Percentiles rank a stretch among this genome's conserved stretches.
Evolutionary conservation across 2,329 filamentous ascomycete genomes (phyloP).

Genomic region (Colletotrichum eleusines): DNA sequence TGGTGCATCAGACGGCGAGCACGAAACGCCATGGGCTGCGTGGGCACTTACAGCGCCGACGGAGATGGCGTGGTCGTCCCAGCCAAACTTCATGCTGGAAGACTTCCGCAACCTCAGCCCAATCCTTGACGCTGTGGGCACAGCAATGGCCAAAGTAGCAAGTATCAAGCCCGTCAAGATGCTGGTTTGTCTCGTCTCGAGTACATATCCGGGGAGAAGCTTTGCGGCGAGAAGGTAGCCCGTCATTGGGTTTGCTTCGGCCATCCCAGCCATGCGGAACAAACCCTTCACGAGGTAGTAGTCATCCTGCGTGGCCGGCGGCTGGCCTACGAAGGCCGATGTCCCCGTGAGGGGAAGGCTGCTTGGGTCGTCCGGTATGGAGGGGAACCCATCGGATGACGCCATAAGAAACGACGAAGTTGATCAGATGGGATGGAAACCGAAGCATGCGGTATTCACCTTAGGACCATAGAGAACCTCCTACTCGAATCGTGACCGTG

Average conservation of each 20-base stretch:
- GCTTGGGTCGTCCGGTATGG: constrained; percentile 21
- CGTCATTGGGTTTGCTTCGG: constrained; percentile 41
- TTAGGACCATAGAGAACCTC: not conserved
- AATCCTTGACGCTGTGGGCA: constrained; percentile 48
- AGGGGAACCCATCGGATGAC: constrained; percentile 8
- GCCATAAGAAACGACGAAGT: constrained; percentile 19
- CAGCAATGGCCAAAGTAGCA: constrained; percentile 47
- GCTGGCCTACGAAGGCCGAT: constrained; percentile 33
- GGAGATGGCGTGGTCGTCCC: constrained; percentile 51
- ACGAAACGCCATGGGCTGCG: not conserved
- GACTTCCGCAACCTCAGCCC: constrained; percentile 42
- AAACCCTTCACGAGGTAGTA: constrained; percentile 34
- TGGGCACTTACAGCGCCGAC: constrained; percentile 47
- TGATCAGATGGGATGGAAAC: not conserved
- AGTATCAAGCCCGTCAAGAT: constrained; percentile 48
- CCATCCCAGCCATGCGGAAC: constrained; percentile 34
- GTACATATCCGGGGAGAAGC: constrained; percentile 42
- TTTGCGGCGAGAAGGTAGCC: constrained; percentile 43
- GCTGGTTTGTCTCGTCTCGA: constrained; percentile 45
- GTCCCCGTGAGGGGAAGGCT: constrained; percentile 22
- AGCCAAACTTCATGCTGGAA: constrained; percentile 48
- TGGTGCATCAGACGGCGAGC: not conserved
- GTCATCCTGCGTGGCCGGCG: constrained; percentile 32
- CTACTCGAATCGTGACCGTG: not conserved
- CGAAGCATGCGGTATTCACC: not conserved